Percentiles rank a stretch among this genome's conserved stretches.
phyloP scores from a whole-genome alignment of 2,329 filamentous ascomycete genomes.

The Epichloe bromicola region DNA sequence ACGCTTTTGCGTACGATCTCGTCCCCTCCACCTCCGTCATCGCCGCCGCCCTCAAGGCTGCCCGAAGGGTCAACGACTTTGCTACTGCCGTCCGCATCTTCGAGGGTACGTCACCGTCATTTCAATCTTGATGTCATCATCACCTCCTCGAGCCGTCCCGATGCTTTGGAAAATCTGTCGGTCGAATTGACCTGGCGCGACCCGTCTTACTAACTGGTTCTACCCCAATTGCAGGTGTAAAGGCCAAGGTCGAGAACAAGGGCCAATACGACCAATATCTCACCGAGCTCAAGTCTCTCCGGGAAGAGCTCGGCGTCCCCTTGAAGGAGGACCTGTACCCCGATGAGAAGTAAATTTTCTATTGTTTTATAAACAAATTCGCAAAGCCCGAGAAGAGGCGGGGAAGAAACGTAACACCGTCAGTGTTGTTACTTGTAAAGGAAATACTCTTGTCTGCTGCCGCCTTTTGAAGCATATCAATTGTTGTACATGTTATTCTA shows the following conservation, averaged over 20 bases:
- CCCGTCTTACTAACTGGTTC: not conserved
- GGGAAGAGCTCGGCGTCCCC: slow-evolving; percentile 83
- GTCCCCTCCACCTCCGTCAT: slow-evolving; percentile 89
- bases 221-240: slow-evolving; percentile 54
- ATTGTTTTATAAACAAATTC: slow-evolving; percentile 4
- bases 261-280: slow-evolving; percentile 96
- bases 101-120: slow-evolving; percentile 59
- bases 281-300: slow-evolving; percentile 78
- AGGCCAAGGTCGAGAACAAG: slow-evolving; percentile 98
- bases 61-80: slow-evolving; percentile 94
- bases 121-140: not conserved
- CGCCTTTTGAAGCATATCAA: slow-evolving; percentile 9
- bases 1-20: slow-evolving; percentile 99
- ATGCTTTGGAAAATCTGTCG: too few relatives aligned
- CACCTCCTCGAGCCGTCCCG: not conserved
- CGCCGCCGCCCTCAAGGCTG: slow-evolving; percentile 81
- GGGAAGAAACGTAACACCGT: not conserved
- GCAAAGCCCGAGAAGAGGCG: not conserved
- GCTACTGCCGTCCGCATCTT: slow-evolving; percentile 97
- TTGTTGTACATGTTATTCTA: slow-evolving; percentile 26
- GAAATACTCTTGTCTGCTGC: slow-evolving; percentile 1
- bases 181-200: not conserved
- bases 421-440: not conserved
- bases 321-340: slow-evolving; percentile 93
- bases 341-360: slow-evolving; percentile 33